These are phyloP conservation scores for Hibiscus tridactylites DNA, from an alignment of 345 rosid genomes.

Conservation along the genomic window DNA sequence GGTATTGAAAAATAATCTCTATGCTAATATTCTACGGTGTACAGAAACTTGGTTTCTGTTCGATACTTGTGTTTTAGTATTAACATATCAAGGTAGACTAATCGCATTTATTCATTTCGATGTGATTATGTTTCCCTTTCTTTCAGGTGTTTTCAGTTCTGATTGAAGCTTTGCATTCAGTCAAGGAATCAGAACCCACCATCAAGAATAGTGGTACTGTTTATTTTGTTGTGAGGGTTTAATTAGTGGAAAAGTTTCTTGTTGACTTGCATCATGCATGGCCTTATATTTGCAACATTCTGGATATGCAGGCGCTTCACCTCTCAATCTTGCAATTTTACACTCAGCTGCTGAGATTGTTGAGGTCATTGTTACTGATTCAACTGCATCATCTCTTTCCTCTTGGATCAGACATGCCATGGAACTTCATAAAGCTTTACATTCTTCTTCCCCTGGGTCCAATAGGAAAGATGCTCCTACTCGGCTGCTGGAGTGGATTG, in stretches of 20 bases:
- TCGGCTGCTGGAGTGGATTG: slow-evolving; percentile 88
- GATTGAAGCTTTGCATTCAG: slow-evolving; percentile 82
- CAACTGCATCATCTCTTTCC: slow-evolving; percentile 74
- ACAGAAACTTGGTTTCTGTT: background rate
- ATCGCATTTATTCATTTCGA: slow-evolving; percentile 13
- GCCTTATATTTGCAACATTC: slow-evolving; percentile 21
- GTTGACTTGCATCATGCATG: slow-evolving; percentile 8
- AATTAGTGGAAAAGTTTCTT: slow-evolving; percentile 5
- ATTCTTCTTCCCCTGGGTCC: slow-evolving; percentile 87
- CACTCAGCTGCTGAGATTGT: slow-evolving; percentile 96
- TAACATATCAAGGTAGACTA: slow-evolving; percentile 7
- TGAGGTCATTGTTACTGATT: slow-evolving; percentile 83
- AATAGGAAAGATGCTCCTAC: slow-evolving; percentile 91
- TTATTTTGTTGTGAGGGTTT: slow-evolving; percentile 10
- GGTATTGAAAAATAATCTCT: slow-evolving; percentile 35
- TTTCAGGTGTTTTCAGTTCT: slow-evolving; percentile 59
- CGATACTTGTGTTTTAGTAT: background rate
- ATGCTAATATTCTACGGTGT: background rate
- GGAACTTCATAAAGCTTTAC: slow-evolving; percentile 80
- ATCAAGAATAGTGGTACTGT: slow-evolving; percentile 51
- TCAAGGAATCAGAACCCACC: slow-evolving; percentile 65
- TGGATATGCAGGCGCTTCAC: slow-evolving; percentile 66
- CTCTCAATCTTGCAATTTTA: slow-evolving; percentile 84
- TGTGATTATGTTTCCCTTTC: background rate
- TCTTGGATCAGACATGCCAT: slow-evolving; percentile 88